phyloP scores from a whole-genome alignment of 1,139 yeast species.

The Blastobotrys proliferans region DNA sequence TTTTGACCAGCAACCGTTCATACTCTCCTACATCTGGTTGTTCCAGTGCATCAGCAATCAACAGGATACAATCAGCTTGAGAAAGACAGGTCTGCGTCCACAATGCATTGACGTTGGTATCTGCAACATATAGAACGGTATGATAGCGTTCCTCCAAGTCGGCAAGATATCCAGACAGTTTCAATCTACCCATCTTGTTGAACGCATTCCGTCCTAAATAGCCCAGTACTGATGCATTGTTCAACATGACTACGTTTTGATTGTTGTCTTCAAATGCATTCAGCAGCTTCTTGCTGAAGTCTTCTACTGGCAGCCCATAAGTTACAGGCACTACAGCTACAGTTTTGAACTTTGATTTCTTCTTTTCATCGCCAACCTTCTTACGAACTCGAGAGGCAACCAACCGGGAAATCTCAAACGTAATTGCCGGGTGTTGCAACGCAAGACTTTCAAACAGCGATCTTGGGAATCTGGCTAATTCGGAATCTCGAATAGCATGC shows the following conservation, averaged over 20 bases:
- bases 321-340: constrained; percentile 80
- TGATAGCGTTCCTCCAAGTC: constrained; percentile 87
- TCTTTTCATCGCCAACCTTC: constrained; percentile 21
- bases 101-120: constrained; percentile 72
- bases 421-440: constrained; percentile 78
- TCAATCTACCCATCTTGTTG: constrained; percentile 79
- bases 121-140: constrained; percentile 83
- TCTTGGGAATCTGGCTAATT: constrained; percentile 88
- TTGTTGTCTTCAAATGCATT: constrained; percentile 70
- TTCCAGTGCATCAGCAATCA: constrained; percentile 46
- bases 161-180: constrained; percentile 83
- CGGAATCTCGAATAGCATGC: constrained; percentile 90
- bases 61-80: constrained; percentile 83
- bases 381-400: constrained; percentile 67
- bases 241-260: constrained; percentile 67
- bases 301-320: constrained; percentile 74
- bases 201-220: constrained; percentile 92
- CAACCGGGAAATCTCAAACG: constrained; percentile 83
- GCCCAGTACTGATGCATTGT: constrained; percentile 73
- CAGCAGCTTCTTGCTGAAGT: constrained; percentile 72
- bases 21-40: constrained; percentile 79
- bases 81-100: constrained; percentile 94
- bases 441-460: constrained; percentile 82
- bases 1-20: constrained; percentile 68
- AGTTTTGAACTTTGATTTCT: constrained; percentile 59